phyloP scores from a whole-genome alignment of 2,329 filamentous ascomycete genomes.

The Juglanconis sp. region DNA sequence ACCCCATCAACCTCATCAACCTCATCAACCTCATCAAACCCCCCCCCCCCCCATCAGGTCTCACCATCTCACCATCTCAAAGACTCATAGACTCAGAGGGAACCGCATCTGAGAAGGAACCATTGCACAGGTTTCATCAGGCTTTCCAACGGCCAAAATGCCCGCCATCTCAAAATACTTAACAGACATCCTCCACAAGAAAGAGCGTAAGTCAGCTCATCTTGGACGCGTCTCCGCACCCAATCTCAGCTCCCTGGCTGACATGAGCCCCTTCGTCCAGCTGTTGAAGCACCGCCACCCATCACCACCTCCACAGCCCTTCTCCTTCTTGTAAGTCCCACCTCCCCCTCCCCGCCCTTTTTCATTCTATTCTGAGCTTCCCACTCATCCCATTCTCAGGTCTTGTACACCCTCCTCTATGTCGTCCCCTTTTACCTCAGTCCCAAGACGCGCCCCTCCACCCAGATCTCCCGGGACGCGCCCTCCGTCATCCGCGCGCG shows the following conservation, averaged over 20 bases:
- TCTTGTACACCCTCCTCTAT: constrained; percentile 83
- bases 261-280: constrained; percentile 13
- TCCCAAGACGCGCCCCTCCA: constrained; percentile 72
- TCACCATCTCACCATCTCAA: no score
- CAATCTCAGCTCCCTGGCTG: not conserved
- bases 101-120: not conserved
- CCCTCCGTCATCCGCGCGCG: constrained; percentile 85
- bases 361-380: not conserved
- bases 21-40: no score
- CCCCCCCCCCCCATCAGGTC: no score
- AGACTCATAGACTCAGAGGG: no score
- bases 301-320: constrained; percentile 37
- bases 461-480: constrained; percentile 76
- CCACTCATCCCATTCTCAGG: constrained; percentile 38
- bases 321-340: constrained; percentile 32
- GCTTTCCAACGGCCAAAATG: not conserved
- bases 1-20: constrained; percentile 32
- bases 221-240: not conserved
- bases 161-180: constrained; percentile 14
- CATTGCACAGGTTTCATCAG: not conserved
- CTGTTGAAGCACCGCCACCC: constrained; percentile 34
- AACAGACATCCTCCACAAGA: constrained; percentile 13
- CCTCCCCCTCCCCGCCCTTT: not conserved
- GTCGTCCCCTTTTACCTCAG: constrained; percentile 89
- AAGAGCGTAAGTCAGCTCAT: constrained; percentile 6